Conservation (phyloP, 148 eudicot genomes). For the Silene conica region DNA sequence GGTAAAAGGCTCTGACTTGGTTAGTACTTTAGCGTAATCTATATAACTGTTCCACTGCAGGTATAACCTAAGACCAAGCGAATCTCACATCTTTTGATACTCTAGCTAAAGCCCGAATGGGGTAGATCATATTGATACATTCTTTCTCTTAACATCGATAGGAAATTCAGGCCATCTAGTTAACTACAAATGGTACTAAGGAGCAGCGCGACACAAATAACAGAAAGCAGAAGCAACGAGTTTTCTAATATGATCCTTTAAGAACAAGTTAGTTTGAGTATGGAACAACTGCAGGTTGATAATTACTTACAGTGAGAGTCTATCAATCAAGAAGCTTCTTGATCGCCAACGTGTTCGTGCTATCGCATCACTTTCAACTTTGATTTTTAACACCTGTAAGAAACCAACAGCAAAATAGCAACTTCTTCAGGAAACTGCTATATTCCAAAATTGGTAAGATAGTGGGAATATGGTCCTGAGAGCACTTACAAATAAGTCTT, state of each 20-base stretch:
- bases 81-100: no score
- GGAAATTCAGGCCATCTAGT: not conserved
- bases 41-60: no score
- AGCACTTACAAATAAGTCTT: not conserved
- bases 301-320: not conserved
- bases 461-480: not conserved
- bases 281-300: not conserved
- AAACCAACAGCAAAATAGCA: not conserved
- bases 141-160: not conserved
- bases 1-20: no score
- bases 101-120: not conserved
- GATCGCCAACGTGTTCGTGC: not conserved
- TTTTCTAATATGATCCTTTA: no score
- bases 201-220: not conserved
- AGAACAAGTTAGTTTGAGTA: no score
- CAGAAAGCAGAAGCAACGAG: not conserved
- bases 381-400: not conserved
- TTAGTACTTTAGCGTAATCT: no score
- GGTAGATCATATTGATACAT: not conserved
- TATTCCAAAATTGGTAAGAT: not conserved
- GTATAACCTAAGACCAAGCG: no score
- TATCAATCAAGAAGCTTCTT: not conserved
- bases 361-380: not conserved
- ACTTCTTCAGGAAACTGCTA: not conserved
- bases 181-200: not conserved